These are phyloP conservation scores for Wickerhamomyces sydowiorum DNA, from an alignment of 805 yeast species.

Conservation along the genomic window DNA sequence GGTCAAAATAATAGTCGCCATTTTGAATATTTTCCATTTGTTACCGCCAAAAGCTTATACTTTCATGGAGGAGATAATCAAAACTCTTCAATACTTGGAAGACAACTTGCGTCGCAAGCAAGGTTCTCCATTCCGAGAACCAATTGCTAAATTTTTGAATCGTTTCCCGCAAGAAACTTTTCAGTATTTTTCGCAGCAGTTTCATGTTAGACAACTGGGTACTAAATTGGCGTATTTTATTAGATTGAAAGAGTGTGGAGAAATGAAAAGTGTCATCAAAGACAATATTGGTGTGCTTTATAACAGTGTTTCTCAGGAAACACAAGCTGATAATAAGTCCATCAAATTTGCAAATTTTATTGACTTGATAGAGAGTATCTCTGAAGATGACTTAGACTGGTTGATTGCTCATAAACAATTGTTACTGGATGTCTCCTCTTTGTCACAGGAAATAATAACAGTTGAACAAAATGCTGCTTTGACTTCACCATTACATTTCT, in stretches of 20 bases:
- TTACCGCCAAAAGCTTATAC: slow-evolving; percentile 90
- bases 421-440: slow-evolving; percentile 35
- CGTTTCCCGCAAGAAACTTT: slow-evolving; percentile 74
- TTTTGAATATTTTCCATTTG: slow-evolving; percentile 84
- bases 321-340: slow-evolving; percentile 47
- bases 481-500: slow-evolving; percentile 59
- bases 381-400: slow-evolving; percentile 52
- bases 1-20: slow-evolving; percentile 83
- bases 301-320: slow-evolving; percentile 42
- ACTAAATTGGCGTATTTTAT: slow-evolving; percentile 64
- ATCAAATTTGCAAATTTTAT: slow-evolving; percentile 68
- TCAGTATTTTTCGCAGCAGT: slow-evolving; percentile 61
- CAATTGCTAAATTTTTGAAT: slow-evolving; percentile 80
- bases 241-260: slow-evolving; percentile 44
- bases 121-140: slow-evolving; percentile 84
- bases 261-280: slow-evolving; percentile 52
- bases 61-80: slow-evolving; percentile 81
- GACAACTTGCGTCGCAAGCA: slow-evolving; percentile 79
- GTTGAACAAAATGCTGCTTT: slow-evolving; percentile 37
- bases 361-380: slow-evolving; percentile 54
- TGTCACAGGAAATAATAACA: slow-evolving; percentile 38
- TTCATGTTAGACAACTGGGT: slow-evolving; percentile 57
- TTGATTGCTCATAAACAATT: slow-evolving; percentile 42
- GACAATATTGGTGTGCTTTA: slow-evolving; percentile 45
- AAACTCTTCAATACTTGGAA: slow-evolving; percentile 72